phyloP scores from a whole-genome alignment of 139 green algal genomes.

The Raphidocelis subcapitata region DNA sequence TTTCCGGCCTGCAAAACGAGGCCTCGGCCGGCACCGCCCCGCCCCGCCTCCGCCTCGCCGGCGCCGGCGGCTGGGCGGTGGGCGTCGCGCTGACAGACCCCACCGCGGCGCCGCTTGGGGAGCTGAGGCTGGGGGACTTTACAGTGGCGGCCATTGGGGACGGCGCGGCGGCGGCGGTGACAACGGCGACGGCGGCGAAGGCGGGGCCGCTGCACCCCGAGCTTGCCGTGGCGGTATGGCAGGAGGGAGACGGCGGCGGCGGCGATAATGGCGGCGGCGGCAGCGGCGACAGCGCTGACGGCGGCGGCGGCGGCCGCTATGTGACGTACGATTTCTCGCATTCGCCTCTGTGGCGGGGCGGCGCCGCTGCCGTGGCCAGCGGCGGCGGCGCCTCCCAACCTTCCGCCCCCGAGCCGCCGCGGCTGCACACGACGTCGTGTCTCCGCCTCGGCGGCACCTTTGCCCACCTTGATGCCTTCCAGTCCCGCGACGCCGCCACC shows the following conservation, averaged over 20 bases:
- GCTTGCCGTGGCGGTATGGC: no score
- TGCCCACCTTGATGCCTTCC: constrained; percentile 24
- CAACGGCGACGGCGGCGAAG: not conserved
- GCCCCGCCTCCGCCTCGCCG: no score
- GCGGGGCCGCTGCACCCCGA: not conserved
- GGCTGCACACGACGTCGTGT: constrained; percentile 10
- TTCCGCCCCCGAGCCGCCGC: no score
- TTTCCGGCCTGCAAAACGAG: no score
- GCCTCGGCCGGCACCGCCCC: no score
- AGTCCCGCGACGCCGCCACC: not conserved
- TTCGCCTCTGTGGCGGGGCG: no score
- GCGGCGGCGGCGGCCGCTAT: no score
- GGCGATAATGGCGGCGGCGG: no score
- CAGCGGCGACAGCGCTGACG: no score
- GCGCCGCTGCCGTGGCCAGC: not conserved
- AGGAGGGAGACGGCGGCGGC: no score
- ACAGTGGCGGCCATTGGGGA: constrained; percentile 5
- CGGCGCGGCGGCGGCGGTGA: not conserved
- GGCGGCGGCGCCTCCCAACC: no score
- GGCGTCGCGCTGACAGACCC: constrained; percentile 10
- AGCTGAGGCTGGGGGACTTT: constrained; percentile 15
- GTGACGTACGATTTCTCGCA: no score
- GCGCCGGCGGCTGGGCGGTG: not conserved
- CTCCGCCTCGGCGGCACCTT: not conserved
- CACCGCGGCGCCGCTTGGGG: not conserved